Evolutionary conservation across 805 yeast species (phyloP).

Genomic region (Hyphopichia homilentoma): DNA sequence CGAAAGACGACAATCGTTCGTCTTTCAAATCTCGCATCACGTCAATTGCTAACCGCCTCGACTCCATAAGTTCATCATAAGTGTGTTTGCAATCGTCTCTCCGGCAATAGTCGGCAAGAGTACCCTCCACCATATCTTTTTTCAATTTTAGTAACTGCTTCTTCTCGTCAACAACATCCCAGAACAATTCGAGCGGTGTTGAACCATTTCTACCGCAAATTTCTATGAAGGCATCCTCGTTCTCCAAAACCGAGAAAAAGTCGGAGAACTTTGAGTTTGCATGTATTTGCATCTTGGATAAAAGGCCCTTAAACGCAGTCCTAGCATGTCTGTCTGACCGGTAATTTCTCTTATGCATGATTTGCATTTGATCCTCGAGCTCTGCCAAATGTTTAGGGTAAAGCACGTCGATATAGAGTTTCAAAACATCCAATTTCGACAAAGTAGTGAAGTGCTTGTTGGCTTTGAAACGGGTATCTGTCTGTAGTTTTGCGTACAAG

Average conservation of each 20-base stretch:
- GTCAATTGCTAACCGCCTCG: conserved; percentile 16
- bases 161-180: conserved; percentile 68
- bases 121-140: conserved; percentile 55
- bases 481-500: conserved; percentile 29
- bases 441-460: conserved; percentile 53
- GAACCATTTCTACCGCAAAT: conserved; percentile 78
- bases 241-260: conserved; percentile 46
- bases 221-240: conserved; percentile 54
- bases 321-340: conserved; percentile 65
- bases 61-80: conserved; percentile 11
- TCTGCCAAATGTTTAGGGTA: conserved; percentile 22
- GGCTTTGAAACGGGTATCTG: conserved; percentile 53
- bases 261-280: conserved; percentile 62
- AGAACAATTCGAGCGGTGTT: conserved; percentile 67
- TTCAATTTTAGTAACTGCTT: conserved; percentile 52
- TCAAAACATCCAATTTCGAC: conserved; percentile 57
- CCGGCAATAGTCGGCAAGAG: conserved; percentile 32
- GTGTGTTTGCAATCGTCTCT: conserved; percentile 13
- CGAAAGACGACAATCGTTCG: conserved; percentile 23
- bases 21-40: conserved; percentile 19
- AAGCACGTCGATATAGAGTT: conserved; percentile 42
- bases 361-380: conserved; percentile 17
- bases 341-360: conserved; percentile 38
- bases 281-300: conserved; percentile 36
- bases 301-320: conserved; percentile 47